Evolutionary conservation across 208 protist genomes (phyloP), one percentile per base, ranked within the genome.

Genomic region (Crithidia bombi): DNA sequence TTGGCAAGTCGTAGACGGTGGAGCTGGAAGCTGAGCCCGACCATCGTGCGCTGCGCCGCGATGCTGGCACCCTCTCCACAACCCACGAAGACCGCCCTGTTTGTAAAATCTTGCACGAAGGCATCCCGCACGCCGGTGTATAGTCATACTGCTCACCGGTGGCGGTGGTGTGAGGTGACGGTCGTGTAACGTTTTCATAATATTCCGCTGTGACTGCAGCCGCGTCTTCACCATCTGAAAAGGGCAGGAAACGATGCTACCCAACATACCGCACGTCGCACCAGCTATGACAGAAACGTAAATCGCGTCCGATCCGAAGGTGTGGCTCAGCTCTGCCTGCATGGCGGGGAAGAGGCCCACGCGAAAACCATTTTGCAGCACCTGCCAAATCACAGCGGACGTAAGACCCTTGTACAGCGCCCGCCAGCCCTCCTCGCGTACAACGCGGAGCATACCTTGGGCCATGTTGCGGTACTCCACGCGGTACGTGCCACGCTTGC

Each of bases 191-290:
- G 55, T 69, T 49, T 64, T 47, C 44, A 76, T 66, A 23, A 59
- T 75, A 61, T 51, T 82, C 41, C 71, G 79, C 63, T 87, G 74
- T 25, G 82, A 71, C 70, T 93, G 88, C 73, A 93, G 52, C 3
- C 85, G 88, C 25, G 84, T 91, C 75, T 93, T 93, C 46, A 93
- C 68, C 58, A 90, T 49, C 23, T 84, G 65, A 35, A 93, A 87
- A 1, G 88, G 88, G 3, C 81, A 85, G 26, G 84, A 75, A 11
- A 79, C 32, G 67, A 80, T 73, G 46, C 73, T 67, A 62, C 87
- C 87, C 14, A 82, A 50, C 11, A 79, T 30, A 15, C 88, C 88
- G 44, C 83, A 89, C 44, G 75, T 35, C 32, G 56, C 64, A n/a
- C 70, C 59, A 10, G 65, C 56, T 3, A 56, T 21, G 26, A 65